Base-by-base conservation (phyloP, 352 stramenopile species). In the Blastocystis sp. region DNA sequence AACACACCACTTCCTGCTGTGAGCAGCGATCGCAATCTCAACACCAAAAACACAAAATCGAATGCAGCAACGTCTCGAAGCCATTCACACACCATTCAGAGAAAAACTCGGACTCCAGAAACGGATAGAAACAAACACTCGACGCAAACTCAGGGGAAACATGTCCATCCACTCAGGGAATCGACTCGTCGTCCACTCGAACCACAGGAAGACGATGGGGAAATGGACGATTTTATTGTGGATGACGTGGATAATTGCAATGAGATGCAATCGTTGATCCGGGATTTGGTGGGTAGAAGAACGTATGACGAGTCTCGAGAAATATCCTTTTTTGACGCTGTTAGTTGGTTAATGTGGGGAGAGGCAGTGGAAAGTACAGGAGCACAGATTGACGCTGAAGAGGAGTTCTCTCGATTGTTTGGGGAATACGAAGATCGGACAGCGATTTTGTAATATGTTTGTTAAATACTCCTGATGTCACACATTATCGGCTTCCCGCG, bases 231-330 rank as follows among this genome's bases (percentile, higher is more conserved):
- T 18, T 55, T 84, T 4, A 23, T 84, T 20, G 56, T 84, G 11
- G 73, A 84, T 13, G 73, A 84, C 23, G 54, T 84, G 34, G 73
- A 84, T 43, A 29, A 66, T 15, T 66, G n/a, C 37, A 26, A 45
- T 11, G 56, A 50, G 11, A 84, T 84, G 73, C 26, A 84, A 47
- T 34, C 18, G 23, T 45, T 84, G 11, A 64, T 64, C 13, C n/a
- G 53, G 11, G 34, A 84, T 20, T 54, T 84, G n/a, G 29, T 64
- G 5, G 59, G 20, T 15, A 23, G 11, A 15, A 73, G 26, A n/a
- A 7, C 6, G 62, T 15, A 37, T 7, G 29, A 73, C 29, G 23
- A 41, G 47, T 59, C 50, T 13, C 13, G 50, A 59, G 50, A 59
- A 59, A 59, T 59, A 59, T 59, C 50, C 50, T 59, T 59, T 59